Percentiles rank a stretch among this genome's conserved stretches.
These are phyloP conservation scores for Candida mesenterica DNA, from an alignment of 1,139 yeast species.

Conservation along the genomic window DNA sequence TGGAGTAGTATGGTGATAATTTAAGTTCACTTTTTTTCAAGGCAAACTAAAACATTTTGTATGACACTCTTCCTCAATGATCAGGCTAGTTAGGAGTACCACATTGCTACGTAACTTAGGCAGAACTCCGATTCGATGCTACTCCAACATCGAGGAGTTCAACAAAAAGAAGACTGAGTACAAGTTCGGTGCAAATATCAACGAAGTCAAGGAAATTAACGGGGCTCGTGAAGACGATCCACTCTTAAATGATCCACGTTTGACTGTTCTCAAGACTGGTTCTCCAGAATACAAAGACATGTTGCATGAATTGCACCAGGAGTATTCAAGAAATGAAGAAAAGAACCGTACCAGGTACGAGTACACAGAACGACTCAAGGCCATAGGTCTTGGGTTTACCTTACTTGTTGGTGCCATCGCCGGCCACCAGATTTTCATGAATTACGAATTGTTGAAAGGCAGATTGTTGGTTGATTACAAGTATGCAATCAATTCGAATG, in stretches of 20 bases:
- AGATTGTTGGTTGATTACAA: constrained; percentile 24
- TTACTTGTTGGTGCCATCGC: constrained; percentile 34
- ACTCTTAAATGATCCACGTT: constrained; percentile 35
- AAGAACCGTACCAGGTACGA: constrained; percentile 26
- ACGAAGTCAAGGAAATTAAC: constrained; percentile 21
- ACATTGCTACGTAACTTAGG: background rate
- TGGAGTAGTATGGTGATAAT: no score
- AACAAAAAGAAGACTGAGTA: constrained; percentile 38
- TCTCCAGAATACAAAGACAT: constrained; percentile 41
- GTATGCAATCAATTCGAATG: constrained; percentile 31
- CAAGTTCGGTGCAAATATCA: constrained; percentile 21
- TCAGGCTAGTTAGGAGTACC: background rate
- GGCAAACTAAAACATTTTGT: no score
- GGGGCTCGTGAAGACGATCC: constrained; percentile 9
- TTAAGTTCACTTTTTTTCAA: no score
- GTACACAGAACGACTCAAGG: constrained; percentile 35
- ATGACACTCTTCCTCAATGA: background rate
- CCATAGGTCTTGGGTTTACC: constrained; percentile 29
- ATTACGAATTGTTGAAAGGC: constrained; percentile 38
- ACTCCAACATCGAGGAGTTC: constrained; percentile 32
- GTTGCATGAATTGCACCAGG: constrained; percentile 29
- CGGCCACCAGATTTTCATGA: constrained; percentile 41
- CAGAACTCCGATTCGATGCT: background rate
- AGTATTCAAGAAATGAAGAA: constrained; percentile 22
- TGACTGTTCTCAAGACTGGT: constrained; percentile 28